Base-by-base conservation (phyloP, 805 yeast species). In the Lipomyces yamanashiensis region DNA sequence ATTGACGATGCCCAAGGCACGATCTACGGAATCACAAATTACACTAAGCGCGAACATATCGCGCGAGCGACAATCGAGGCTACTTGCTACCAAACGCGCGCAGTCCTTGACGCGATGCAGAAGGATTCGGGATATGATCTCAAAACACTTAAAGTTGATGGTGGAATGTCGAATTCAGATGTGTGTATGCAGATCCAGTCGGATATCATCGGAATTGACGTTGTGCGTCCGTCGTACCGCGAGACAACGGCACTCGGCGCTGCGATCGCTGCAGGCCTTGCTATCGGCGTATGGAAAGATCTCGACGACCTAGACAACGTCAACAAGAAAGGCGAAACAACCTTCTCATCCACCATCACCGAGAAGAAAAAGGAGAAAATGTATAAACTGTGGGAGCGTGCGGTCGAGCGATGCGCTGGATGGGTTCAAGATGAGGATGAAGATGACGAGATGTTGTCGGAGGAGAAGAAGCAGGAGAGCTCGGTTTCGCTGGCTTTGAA, bases 211-310 rank as follows among this genome's bases (percentile, higher is more conserved):
- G 98, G 98, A 2, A 93, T 95, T 0, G 85, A 87, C 34, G 93
- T 92, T 49, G 84, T 85, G 70, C 82, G 97, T 71, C 92, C 97
- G 1, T 83, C 85, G 39, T 89, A 87, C 75, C 80, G 90, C 41
- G 98, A 92, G 77, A 91, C 97, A 74, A 92, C 98, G 5, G 97
- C 98, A 0, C 82, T 92, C 67, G 98, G 98, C 36, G 96, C 97
- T 7, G 97, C 98, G 4, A 89, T 93, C 69, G 97, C 97, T 36
- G 96, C 98, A 2, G 97, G 97, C 12, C 79, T 92, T 71, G 85
- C 85, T 13, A 82, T 89, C 62, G 78, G 80, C 50, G 75, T 91
- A 53, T 92, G 97, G 97, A 81, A 81, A 61, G 84, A 85, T 69
- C 78, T 92, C 66, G 87, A 84, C 58, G 97, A 92, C 64, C 88